Evolutionary conservation across 192 early-diverging fungal species (phyloP).

Genomic region (Coemansia sp.): DNA sequence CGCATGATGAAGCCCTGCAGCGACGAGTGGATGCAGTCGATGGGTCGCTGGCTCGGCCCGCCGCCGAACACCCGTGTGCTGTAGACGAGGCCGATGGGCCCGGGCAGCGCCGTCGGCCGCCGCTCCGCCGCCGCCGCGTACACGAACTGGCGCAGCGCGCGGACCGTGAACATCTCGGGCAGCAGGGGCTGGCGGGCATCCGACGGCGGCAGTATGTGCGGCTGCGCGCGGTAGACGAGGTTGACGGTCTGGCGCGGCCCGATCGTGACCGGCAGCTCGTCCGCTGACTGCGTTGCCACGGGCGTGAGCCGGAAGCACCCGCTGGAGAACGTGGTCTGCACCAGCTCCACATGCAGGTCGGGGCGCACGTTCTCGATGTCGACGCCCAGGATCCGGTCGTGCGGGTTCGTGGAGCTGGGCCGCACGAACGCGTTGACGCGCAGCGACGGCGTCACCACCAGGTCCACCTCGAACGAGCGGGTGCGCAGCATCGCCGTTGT

Average conservation of each 20-base stretch:
- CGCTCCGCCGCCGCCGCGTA: conserved; percentile 24
- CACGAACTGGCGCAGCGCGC: conserved; percentile 48
- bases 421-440: conserved; percentile 94
- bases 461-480: conserved; percentile 36
- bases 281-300: no score
- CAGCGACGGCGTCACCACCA: conserved; percentile 80
- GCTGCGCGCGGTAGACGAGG: conserved; percentile 35
- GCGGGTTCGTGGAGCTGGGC: conserved; percentile 69
- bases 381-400: conserved; percentile 89
- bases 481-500: no score
- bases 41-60: conserved; percentile 17
- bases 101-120: conserved; percentile 27
- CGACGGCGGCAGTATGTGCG: not conserved
- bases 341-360: conserved; percentile 37
- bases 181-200: not conserved
- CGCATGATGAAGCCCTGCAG: conserved; percentile 68
- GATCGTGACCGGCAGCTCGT: conserved; percentile 10
- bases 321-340: conserved; percentile 44
- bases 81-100: conserved; percentile 30
- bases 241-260: conserved; percentile 43
- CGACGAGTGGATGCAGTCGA: conserved; percentile 63
- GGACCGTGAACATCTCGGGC: conserved; percentile 56
- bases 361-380: conserved; percentile 65
- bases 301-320: conserved; percentile 38
- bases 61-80: conserved; percentile 55